phyloP scores from a whole-genome alignment of 495 filamentous ascomycete species.

The Neurospora pannonica region DNA sequence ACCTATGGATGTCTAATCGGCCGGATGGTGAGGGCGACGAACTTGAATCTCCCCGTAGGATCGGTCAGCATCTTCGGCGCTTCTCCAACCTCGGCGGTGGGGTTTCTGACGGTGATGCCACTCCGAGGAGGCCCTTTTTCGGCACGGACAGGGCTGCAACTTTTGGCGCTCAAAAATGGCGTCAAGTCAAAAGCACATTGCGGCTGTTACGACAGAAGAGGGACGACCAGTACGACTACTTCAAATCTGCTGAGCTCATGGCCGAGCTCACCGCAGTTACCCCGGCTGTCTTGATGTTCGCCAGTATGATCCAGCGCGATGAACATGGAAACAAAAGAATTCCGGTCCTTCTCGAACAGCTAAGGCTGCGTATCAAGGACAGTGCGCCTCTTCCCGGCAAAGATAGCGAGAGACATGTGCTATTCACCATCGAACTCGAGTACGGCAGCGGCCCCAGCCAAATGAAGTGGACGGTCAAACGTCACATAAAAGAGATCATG shows the following conservation, averaged over 20 bases:
- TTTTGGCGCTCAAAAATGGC: constrained; percentile 77
- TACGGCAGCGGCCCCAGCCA: constrained; percentile 91
- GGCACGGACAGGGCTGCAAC: constrained; percentile 61
- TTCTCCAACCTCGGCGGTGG: constrained; percentile 59
- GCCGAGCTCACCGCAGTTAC: constrained; percentile 87
- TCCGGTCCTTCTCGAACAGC: constrained; percentile 87
- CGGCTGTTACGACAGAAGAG: constrained; percentile 76
- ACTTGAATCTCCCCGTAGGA: constrained; percentile 45
- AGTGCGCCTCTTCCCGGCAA: constrained; percentile 53
- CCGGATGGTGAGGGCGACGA: constrained; percentile 32
- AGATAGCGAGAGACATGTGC: constrained; percentile 67
- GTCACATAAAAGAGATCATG: constrained; percentile 78
- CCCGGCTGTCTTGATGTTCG: constrained; percentile 84
- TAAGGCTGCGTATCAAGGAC: constrained; percentile 80
- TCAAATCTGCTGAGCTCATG: constrained; percentile 92
- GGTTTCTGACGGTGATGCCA: constrained; percentile 42
- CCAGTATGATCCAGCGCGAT: constrained; percentile 94
- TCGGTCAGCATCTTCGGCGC: constrained; percentile 63
- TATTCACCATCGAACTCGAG: constrained; percentile 88
- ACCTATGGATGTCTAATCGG: constrained; percentile 37
- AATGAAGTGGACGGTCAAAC: constrained; percentile 94
- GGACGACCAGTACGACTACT: constrained; percentile 79
- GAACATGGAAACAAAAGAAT: constrained; percentile 93
- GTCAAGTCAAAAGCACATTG: constrained; percentile 72
- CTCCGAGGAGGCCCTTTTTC: constrained; percentile 41